Percentiles rank a stretch among this genome's conserved stretches.
phyloP scores from a whole-genome alignment of 1,284 basidiomycete species.

The Trichosporon sp. region DNA sequence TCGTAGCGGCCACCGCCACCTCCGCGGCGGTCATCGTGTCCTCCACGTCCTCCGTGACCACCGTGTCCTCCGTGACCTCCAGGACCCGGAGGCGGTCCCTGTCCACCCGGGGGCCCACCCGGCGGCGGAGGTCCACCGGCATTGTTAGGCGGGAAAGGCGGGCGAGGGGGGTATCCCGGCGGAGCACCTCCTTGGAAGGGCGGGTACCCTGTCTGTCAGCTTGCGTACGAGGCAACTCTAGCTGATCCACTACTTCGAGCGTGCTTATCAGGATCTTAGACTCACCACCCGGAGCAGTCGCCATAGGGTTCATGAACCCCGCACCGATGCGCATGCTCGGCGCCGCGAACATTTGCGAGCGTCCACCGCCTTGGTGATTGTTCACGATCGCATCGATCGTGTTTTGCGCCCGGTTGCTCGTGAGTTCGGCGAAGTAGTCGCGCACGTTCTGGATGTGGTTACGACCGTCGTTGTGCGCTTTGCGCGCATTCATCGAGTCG shows the following conservation, averaged over 20 bases:
- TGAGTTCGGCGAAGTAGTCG: conserved; percentile 93
- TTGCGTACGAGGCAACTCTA: not conserved
- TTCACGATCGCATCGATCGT: conserved; percentile 94
- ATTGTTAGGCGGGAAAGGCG: conserved; percentile 58
- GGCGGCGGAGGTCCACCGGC: conserved; percentile 18
- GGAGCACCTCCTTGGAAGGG: conserved; percentile 15
- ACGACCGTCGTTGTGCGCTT: conserved; percentile 93
- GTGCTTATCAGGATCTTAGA: not conserved
- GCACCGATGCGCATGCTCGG: conserved; percentile 56
- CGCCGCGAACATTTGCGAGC: conserved; percentile 56
- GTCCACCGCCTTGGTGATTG: conserved; percentile 65
- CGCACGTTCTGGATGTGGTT: conserved; percentile 95
- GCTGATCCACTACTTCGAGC: no score
- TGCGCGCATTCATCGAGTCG: conserved; percentile 61
- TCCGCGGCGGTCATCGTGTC: not conserved
- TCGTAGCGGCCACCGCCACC: not conserved
- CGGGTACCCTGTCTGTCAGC: conserved; percentile 7
- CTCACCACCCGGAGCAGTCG: conserved; percentile 20
- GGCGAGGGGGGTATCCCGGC: conserved; percentile 60
- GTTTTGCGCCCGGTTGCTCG: conserved; percentile 90
- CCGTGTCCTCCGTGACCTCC: not conserved
- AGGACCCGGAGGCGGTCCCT: not conserved
- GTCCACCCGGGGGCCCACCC: conserved; percentile 4
- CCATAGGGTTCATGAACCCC: conserved; percentile 42
- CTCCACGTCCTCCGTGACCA: not conserved